Evolutionary conservation across 2,329 filamentous ascomycete species (phyloP), one percentile per base, ranked within the genome.

Genomic region (Trichocomaceae sp.): DNA sequence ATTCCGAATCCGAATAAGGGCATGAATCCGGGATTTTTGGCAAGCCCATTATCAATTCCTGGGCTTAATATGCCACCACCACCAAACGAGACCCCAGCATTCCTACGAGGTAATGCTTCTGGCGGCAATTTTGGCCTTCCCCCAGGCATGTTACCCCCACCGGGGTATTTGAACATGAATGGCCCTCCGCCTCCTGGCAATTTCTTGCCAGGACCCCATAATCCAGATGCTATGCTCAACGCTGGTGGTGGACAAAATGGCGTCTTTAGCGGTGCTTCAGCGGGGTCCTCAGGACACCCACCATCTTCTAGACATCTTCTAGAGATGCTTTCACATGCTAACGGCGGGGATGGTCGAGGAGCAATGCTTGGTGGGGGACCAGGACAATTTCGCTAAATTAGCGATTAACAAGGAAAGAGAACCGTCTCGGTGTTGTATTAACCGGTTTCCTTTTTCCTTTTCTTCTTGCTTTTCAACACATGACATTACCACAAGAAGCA

Each of bases 141-240:
- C 12, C 73, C 72, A 5, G 72, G 72, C 47, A 75, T 75, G 69
- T 72, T 72, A 62, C 73, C 73, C 26, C 74, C 73, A 22, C 74
- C 72, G 3, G 73, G 73, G 22, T 76, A 75, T 57, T 70, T 75
- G 63, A 63, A 60, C 56, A 62, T 62, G 66, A 72, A 71, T 47
- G 70, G 65, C 2, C 72, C 70, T 41, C 69, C 67, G 4, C 66
- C 66, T 44, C 54, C 50, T 13, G 48, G 42, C 4, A 70, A 63
- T 3, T 72, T 72, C 49, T 69, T 74, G 69, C 66, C 66, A 23
- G 51, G 31, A 3, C 47, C 33, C 9, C 67, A 65, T 57, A 69
- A 65, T 46, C 66, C 65, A 10, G 71, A 74, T 50, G 66, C 64
- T 15, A 61, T 73, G 62, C 68, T 74, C 64, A 67, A 68, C 31